Base-by-base conservation (phyloP, 2,329 filamentous ascomycete species). In the Sporothrix sp. region DNA sequence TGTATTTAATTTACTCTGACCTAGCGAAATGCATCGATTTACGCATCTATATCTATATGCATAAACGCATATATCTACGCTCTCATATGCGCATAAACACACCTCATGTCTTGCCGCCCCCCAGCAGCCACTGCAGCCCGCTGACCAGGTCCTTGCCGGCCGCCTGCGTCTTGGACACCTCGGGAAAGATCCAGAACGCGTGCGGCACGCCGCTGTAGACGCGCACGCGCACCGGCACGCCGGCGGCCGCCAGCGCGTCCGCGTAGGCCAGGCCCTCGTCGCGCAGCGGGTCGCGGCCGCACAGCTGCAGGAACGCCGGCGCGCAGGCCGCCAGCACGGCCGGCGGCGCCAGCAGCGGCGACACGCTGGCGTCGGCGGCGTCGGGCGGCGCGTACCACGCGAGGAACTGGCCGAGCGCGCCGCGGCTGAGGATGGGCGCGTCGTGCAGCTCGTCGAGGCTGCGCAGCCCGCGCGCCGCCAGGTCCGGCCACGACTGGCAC, bases 201-300 rank as follows among this genome's bases (percentile, higher is more conserved):
- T 48, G 45, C 35, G 45, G 45, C 3, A 48, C 13, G 16, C 45
- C 45, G 1, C 23, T 14, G 16, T 48, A 48, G 1, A 48, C 35
- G 14, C 39, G 39, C 8, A 48, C 45, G 3, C 33, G 18, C 1
- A 32, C 20, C 2, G 35, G 45, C 11, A 39, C 35, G 8, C 45
- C 35, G 4, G 45, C 35, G 2, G 10, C 23, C 4, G 25, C 23
- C 4, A 48, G n/a, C 9, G 45, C 45, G 18, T 48, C 45, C 2
- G 45, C 45, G n/a, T 48, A 48, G 3, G 45, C 45, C 35, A 48
- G 18, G 2, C 45, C 45, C 16, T 48, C 45, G 35, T 48, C 45
- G 10, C 45, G 23, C n/a, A 48, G 18, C 7, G 45, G 45, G 16
- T 48, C 45, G 4, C 33, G 35, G 3, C 45, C 45, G 18, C 45